A percentile compares a stretch with the other conserved stretches of the same genome.
Evolutionary conservation across 2,329 filamentous ascomycete genomes (phyloP).

Genomic region (Aspergillus sojae): DNA sequence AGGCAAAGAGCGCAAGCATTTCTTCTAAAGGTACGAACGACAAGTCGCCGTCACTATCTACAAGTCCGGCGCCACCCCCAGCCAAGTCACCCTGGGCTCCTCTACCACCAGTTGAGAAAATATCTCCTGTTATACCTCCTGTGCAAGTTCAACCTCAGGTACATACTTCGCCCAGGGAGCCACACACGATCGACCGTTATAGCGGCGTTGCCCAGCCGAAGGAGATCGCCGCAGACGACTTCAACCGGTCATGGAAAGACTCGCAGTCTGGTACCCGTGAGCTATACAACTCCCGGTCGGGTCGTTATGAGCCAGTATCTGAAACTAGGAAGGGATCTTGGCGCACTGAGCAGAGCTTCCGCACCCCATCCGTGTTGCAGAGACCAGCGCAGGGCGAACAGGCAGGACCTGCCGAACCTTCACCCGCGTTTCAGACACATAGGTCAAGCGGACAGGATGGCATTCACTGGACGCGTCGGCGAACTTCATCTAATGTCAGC

Average conservation of each 20-base stretch:
- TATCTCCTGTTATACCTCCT: conserved; percentile 67
- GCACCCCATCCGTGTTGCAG: conserved; percentile 79
- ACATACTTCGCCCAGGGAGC: conserved; percentile 59
- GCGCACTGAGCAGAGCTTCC: conserved; percentile 66
- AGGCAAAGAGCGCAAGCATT: conserved; percentile 47
- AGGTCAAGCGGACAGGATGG: conserved; percentile 67
- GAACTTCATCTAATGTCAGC: conserved; percentile 89
- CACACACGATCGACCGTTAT: conserved; percentile 57
- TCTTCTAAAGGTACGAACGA: conserved; percentile 55
- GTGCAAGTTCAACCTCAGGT: conserved; percentile 44
- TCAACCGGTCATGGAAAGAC: conserved; percentile 83
- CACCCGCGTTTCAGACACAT: conserved; percentile 80
- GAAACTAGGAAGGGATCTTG: conserved; percentile 72
- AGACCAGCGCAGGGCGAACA: conserved; percentile 66
- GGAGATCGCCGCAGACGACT: conserved; percentile 93
- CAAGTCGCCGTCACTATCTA: conserved; percentile 53
- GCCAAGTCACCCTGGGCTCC: conserved; percentile 91
- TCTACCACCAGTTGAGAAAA: conserved; percentile 81
- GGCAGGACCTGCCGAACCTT: conserved; percentile 74
- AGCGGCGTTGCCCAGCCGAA: conserved; percentile 61
- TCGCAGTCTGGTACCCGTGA: conserved; percentile 68
- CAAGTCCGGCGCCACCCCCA: conserved; percentile 59
- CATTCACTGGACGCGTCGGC: conserved; percentile 69
- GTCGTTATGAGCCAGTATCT: conserved; percentile 84
- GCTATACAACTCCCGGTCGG: conserved; percentile 92